A percentile compares a stretch with the other conserved stretches of the same genome.
Evolutionary conservation across 179 eudicot genomes (phyloP).

Genomic region (Spergularia azorica): DNA sequence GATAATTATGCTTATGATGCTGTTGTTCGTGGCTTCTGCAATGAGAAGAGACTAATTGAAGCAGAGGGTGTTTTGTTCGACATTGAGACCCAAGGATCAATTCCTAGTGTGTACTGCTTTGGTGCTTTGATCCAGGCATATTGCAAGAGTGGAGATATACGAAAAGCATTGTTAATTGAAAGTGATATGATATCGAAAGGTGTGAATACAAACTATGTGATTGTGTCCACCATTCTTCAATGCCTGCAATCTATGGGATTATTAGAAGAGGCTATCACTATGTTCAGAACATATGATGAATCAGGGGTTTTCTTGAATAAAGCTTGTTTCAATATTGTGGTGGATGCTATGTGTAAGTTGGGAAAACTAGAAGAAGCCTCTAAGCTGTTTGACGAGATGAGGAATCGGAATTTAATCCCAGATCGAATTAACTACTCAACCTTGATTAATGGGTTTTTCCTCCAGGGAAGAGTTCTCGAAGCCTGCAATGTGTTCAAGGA

Average conservation of each 20-base stretch:
- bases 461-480: slow-evolving; percentile 39
- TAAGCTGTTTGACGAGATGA: slow-evolving; percentile 54
- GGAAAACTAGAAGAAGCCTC: slow-evolving; percentile 60
- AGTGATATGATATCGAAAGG: slow-evolving; percentile 53
- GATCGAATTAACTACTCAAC: slow-evolving; percentile 70
- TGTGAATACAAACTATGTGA: slow-evolving; percentile 48
- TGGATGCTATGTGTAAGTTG: slow-evolving; percentile 54
- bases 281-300: slow-evolving; percentile 36
- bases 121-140: slow-evolving; percentile 51
- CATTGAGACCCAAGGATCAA: slow-evolving; percentile 47
- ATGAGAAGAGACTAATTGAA: slow-evolving; percentile 48
- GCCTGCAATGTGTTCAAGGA: slow-evolving; percentile 44
- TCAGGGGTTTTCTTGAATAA: slow-evolving; percentile 57
- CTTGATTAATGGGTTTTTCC: slow-evolving; percentile 59
- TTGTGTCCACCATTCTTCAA: slow-evolving; percentile 48
- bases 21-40: slow-evolving; percentile 62
- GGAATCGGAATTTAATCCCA: slow-evolving; percentile 37
- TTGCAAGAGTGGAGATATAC: slow-evolving; percentile 45
- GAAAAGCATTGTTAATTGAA: slow-evolving; percentile 43
- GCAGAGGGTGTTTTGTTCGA: slow-evolving; percentile 55
- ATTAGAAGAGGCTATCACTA: slow-evolving; percentile 38
- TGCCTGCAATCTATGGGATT: slow-evolving; percentile 52
- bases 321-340: slow-evolving; percentile 45
- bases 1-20: slow-evolving; percentile 48
- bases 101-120: slow-evolving; percentile 45